Percentiles rank a stretch among this genome's conserved stretches.
Conservation (phyloP, 352 stramenopile genomes). For the Pythium phragmitis region DNA sequence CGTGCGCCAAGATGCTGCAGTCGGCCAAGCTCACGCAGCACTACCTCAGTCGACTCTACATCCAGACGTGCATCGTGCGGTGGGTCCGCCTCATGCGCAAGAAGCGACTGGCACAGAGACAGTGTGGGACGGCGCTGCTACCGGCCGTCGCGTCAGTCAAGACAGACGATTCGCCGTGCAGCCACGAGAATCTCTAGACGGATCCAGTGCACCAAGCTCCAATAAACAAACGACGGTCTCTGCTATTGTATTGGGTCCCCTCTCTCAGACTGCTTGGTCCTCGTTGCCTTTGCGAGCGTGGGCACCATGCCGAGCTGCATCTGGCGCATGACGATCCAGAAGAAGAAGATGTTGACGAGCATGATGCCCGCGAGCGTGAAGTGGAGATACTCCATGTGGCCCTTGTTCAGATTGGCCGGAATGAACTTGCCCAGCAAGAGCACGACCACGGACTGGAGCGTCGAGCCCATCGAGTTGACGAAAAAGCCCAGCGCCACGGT, state of each 20-base stretch:
- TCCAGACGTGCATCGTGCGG: conserved; percentile 58
- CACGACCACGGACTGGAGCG: conserved; percentile 41
- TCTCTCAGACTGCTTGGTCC: neutral
- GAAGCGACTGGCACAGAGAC: neutral
- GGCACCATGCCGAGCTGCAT: conserved; percentile 18
- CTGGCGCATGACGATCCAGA: conserved; percentile 36
- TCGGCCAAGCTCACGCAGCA: conserved; percentile 68
- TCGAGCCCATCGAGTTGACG: conserved; percentile 30
- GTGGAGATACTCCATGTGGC: conserved; percentile 33
- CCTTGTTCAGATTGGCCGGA: conserved; percentile 27
- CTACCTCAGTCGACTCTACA: conserved; percentile 61
- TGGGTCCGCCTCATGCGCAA: conserved; percentile 51
- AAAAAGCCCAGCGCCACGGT: conserved; percentile 43
- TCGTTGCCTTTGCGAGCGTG: neutral
- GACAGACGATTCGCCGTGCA: neutral
- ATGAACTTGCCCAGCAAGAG: conserved; percentile 53
- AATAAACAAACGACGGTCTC: too few relatives aligned
- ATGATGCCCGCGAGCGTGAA: conserved; percentile 37
- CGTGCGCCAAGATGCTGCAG: conserved; percentile 65
- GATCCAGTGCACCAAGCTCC: too few relatives aligned
- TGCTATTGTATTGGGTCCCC: too few relatives aligned
- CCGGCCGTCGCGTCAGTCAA: neutral
- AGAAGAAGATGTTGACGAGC: conserved; percentile 42
- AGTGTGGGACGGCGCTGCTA: neutral
- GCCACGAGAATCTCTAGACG: neutral